A percentile compares a stretch with the other conserved stretches of the same genome.
phyloP scores from a whole-genome alignment of 2,329 filamentous ascomycete species.

The Botryotinia globosa region DNA sequence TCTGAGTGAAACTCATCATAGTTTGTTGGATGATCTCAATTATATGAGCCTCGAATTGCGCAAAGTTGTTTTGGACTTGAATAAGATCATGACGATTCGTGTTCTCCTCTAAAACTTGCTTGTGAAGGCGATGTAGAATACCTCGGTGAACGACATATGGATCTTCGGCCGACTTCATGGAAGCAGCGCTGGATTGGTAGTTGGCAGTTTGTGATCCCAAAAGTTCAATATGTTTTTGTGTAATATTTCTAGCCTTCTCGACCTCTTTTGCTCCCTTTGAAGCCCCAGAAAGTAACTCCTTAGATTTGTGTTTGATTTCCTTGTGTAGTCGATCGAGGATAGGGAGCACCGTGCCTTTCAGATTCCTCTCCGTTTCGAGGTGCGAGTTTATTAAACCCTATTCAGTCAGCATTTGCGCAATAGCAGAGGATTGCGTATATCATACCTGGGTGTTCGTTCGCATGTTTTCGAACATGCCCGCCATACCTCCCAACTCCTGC shows the following conservation, averaged over 20 bases:
- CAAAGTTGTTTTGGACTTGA: conserved; percentile 85
- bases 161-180: conserved; percentile 70
- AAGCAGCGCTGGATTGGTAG: conserved; percentile 73
- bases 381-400: conserved; percentile 85
- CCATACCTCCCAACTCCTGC: conserved; percentile 79
- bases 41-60: conserved; percentile 82
- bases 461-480: conserved; percentile 91
- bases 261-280: conserved; percentile 86
- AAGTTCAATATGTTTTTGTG: conserved; percentile 95
- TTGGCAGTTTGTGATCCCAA: conserved; percentile 81
- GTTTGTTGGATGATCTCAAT: conserved; percentile 78
- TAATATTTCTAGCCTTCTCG: conserved; percentile 78
- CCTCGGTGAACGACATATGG: conserved; percentile 85
- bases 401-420: conserved; percentile 10
- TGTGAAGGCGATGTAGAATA: conserved; percentile 78
- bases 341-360: conserved; percentile 82
- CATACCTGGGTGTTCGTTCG: conserved; percentile 78
- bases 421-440: not conserved
- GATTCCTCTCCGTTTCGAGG: conserved; percentile 83
- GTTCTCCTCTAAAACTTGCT: conserved; percentile 93
- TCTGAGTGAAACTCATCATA: conserved; percentile 78
- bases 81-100: conserved; percentile 91
- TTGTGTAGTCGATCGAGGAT: conserved; percentile 87
- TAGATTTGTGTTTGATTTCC: conserved; percentile 95
- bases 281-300: conserved; percentile 79